Evolutionary conservation across 257 asterid species (phyloP).

Genomic region (Solanum sejunctum): DNA sequence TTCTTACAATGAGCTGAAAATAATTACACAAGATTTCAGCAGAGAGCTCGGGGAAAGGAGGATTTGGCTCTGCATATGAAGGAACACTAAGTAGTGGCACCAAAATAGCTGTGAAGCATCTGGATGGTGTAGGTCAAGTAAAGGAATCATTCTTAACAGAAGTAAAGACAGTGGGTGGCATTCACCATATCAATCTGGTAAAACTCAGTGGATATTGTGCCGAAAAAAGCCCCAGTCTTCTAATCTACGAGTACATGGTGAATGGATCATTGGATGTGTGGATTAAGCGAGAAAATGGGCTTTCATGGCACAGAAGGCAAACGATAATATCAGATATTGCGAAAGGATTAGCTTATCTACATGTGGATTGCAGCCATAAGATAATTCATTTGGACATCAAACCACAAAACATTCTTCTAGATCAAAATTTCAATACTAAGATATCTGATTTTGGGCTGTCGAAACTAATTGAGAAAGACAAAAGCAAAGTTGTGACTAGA

Average conservation of each 20-base stretch:
- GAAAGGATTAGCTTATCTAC: slow-evolving; percentile 18
- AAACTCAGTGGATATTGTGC: slow-evolving; percentile 7
- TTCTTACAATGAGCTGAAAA: background rate
- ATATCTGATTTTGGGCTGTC: slow-evolving; percentile 17
- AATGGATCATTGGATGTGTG: slow-evolving; percentile 17
- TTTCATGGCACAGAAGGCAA: slow-evolving; percentile 1
- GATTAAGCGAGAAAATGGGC: slow-evolving; percentile 3
- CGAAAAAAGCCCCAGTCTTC: slow-evolving; percentile 3
- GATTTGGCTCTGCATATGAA: slow-evolving; percentile 1
- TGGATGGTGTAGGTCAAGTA: background rate
- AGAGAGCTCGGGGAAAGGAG: slow-evolving; percentile 8
- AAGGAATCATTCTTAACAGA: slow-evolving; percentile 8
- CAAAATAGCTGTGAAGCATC: slow-evolving; percentile 9
- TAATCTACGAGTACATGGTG: slow-evolving; percentile 10
- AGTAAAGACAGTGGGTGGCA: slow-evolving; percentile 7
- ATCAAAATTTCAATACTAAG: slow-evolving; percentile 11
- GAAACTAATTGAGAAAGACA: slow-evolving; percentile 11
- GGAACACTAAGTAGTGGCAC: background rate
- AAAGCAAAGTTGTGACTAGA: slow-evolving; percentile 8
- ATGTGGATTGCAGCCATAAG: slow-evolving; percentile 15
- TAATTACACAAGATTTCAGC: slow-evolving; percentile 1
- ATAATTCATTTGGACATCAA: slow-evolving; percentile 19
- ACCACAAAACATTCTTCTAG: slow-evolving; percentile 20
- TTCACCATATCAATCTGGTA: slow-evolving; percentile 12
- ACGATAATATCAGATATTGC: slow-evolving; percentile 9